phyloP scores from a whole-genome alignment of 1,139 yeast genomes.

The Yamadazyma spencermartinsiae region DNA sequence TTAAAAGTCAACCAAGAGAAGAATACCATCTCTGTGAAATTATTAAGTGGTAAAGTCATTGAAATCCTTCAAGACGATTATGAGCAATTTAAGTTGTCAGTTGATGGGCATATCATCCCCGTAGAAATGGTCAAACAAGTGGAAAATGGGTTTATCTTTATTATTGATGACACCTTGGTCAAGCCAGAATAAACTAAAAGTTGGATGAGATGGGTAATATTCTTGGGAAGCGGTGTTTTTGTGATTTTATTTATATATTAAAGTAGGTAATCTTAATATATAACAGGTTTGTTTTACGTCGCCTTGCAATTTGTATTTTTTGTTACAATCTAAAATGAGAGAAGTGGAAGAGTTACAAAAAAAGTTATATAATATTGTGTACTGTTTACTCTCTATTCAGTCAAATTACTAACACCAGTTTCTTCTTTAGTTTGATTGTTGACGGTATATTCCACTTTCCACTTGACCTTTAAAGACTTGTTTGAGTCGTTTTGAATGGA shows the following conservation, averaged over 20 bases:
- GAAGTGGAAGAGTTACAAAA: not conserved
- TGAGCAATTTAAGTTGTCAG: conserved; percentile 20
- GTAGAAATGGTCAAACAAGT: conserved; percentile 47
- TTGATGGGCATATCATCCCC: conserved; percentile 18
- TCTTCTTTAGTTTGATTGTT: conserved; percentile 53
- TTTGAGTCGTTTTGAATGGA: conserved; percentile 53
- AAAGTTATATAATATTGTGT: not conserved
- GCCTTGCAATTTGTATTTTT: not conserved
- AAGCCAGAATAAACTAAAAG: conserved; percentile 17
- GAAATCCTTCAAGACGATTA: conserved; percentile 38
- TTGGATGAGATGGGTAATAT: not conserved
- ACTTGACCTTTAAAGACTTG: conserved; percentile 68
- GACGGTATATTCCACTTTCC: conserved; percentile 66
- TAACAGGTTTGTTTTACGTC: not conserved
- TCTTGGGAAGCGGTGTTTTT: no score
- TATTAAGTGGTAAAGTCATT: conserved; percentile 41
- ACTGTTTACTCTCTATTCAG: not conserved
- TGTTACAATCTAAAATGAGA: not conserved
- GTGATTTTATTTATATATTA: not conserved
- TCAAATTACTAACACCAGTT: conserved; percentile 50
- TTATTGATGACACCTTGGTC: conserved; percentile 45
- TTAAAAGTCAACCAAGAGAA: conserved; percentile 10
- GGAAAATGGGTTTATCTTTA: conserved; percentile 59
- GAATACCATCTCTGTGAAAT: conserved; percentile 19
- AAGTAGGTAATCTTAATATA: not conserved